These are phyloP conservation scores for Colletotrichum siamense DNA, from an alignment of 2,329 filamentous ascomycete species.

Conservation along the genomic window DNA sequence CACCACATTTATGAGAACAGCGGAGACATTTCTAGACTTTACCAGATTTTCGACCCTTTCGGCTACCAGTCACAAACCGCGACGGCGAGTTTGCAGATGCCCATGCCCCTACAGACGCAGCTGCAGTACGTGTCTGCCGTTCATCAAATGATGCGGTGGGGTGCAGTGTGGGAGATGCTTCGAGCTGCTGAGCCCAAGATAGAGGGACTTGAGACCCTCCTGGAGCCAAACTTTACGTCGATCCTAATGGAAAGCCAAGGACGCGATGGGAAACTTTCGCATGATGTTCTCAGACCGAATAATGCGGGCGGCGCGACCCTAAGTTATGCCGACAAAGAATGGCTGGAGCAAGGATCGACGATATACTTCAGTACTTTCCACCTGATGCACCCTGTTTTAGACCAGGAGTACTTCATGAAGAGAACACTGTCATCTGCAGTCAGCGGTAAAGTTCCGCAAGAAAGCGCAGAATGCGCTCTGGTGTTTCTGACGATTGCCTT, in stretches of 20 bases:
- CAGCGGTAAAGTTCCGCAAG: slow-evolving; percentile 50
- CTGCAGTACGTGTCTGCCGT: slow-evolving; percentile 13
- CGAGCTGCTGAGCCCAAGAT: slow-evolving; percentile 5
- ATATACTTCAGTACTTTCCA: slow-evolving; percentile 67
- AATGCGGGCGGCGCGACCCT: not conserved
- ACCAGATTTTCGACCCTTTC: not conserved
- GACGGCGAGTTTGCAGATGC: slow-evolving; percentile 23
- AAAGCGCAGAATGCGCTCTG: slow-evolving; percentile 55
- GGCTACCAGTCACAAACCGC: not conserved
- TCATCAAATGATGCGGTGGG: slow-evolving; percentile 21
- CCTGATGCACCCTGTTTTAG: slow-evolving; percentile 62
- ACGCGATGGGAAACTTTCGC: not conserved
- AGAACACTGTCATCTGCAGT: slow-evolving; percentile 51
- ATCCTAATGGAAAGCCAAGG: slow-evolving; percentile 11
- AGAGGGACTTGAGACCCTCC: not conserved
- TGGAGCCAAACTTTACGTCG: not conserved
- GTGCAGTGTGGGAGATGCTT: slow-evolving; percentile 17
- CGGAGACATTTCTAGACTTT: not conserved
- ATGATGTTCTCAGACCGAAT: not conserved
- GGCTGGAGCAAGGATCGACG: slow-evolving; percentile 54
- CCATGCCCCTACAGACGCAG: not conserved
- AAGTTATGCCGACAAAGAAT: slow-evolving; percentile 34
- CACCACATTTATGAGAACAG: slow-evolving; percentile 36
- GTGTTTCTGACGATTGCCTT: slow-evolving; percentile 63
- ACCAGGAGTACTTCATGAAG: slow-evolving; percentile 58